Evolutionary conservation across 768 basidiomycete genomes (phyloP), one percentile per base, ranked within the genome.

Genomic region (Pholiota microspora): DNA sequence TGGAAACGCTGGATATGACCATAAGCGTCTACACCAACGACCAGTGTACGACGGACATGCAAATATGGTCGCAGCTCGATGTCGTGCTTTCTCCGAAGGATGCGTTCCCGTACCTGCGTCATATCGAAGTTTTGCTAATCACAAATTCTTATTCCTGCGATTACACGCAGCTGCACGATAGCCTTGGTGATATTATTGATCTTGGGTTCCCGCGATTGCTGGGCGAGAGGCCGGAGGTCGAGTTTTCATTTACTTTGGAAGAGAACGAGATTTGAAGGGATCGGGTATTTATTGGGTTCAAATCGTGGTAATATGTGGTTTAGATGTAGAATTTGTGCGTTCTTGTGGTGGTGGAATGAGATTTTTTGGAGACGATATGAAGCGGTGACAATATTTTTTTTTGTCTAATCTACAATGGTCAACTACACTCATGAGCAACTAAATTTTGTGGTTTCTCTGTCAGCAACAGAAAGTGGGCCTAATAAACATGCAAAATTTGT

Each of bases 161-260:
- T 24, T 38, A 45, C 18, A 25, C 36, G 3, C 42, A 38, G 18
- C 38, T 61, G 25, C 54, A 56, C 15, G 35, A 24, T 4, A 23
- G 27, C 27, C 50, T 58, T 45, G 54, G 51, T 21, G 51, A 55
- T 6, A 55, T 58, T 13, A 51, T 42, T 2, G 31, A 9, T 15
- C 34, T 31, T 34, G 51, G 28, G 3, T 60, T 60, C 40, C 50
- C 31, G 4, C 32, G 32, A 25, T 23, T 57, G 9, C 32, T 23
- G 31, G 35, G 10, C 25, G 46, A 53, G 18, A 6, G 51, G 29
- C 16, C 40, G 0, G 40, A 55, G 15, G 10, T 55, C 7, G 40
- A 53, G 3, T 55, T 60, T 36, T n/a, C 15, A 13, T 60, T 55
- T 35, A 35, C 46, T 7, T 53, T 60, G 18, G 24, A 23, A 28